A percentile compares a stretch with the other conserved stretches of the same genome.
Conservation (phyloP, 225 moss, liverwort and hornwort species). For the Climacium dendroides region DNA sequence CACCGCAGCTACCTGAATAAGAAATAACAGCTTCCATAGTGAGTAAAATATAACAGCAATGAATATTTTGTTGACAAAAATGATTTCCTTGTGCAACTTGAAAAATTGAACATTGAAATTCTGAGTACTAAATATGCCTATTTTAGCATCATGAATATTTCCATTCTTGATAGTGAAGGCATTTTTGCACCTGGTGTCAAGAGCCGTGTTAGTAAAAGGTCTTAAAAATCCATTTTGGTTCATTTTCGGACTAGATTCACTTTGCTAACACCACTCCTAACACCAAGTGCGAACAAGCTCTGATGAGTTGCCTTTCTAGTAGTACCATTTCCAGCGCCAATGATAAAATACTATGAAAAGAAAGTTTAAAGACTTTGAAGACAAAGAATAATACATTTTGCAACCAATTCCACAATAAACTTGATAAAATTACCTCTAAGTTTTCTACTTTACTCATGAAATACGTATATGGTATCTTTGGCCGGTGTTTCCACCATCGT, state of each 20-base stretch:
- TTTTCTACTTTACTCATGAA: slow-evolving; percentile 71
- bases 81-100: neutral
- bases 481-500: slow-evolving; percentile 94
- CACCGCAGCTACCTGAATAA: slow-evolving; percentile 62
- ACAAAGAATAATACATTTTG: neutral
- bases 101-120: neutral
- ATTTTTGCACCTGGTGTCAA: neutral
- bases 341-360: neutral
- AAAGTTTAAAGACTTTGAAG: neutral
- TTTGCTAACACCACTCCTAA: neutral
- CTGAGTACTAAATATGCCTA: neutral
- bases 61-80: neutral
- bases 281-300: neutral
- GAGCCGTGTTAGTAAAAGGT: neutral
- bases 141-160: neutral
- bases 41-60: neutral
- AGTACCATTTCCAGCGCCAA: neutral
- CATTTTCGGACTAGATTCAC: neutral
- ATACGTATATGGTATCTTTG: slow-evolving; percentile 85
- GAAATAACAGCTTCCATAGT: neutral
- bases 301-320: neutral
- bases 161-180: neutral
- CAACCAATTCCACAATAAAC: neutral
- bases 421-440: slow-evolving; percentile 42
- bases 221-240: neutral